Evolutionary conservation across 163 green algal species (phyloP).

Genomic region (Prototheca wickerhamii): DNA sequence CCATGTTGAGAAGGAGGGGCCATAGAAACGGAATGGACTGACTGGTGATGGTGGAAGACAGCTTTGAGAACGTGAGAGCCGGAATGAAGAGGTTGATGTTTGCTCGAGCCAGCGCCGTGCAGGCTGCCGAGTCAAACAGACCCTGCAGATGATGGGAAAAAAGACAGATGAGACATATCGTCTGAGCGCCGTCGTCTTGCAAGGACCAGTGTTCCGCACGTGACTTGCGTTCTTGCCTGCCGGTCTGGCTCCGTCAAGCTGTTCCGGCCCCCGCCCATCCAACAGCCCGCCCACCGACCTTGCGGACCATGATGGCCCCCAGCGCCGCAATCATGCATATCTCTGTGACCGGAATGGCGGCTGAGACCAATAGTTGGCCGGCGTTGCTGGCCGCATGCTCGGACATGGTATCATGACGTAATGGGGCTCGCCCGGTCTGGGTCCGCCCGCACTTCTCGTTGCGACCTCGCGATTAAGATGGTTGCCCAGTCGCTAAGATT

Average conservation of each 20-base stretch:
- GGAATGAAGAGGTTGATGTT: conserved; percentile 50
- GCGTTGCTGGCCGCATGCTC: neutral
- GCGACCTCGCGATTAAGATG: too few relatives aligned
- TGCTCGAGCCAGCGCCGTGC: conserved; percentile 29
- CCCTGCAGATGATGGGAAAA: conserved; percentile 20
- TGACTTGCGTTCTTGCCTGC: neutral
- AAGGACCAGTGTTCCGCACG: neutral
- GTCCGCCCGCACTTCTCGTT: neutral
- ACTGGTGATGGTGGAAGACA: conserved; percentile 34
- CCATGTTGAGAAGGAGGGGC: conserved; percentile 47
- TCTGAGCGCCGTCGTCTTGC: neutral
- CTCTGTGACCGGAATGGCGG: conserved; percentile 12
- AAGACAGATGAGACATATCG: neutral
- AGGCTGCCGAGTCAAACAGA: conserved; percentile 28
- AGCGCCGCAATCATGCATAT: conserved; percentile 12
- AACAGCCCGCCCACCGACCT: conserved; percentile 5
- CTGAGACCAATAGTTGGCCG: conserved; percentile 5
- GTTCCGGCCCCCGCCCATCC: too few relatives aligned
- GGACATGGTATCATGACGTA: neutral
- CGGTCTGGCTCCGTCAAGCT: neutral
- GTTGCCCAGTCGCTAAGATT: too few relatives aligned
- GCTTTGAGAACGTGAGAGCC: conserved; percentile 40
- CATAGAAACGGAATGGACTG: conserved; percentile 35
- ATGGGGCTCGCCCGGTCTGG: neutral
- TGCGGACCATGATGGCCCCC: conserved; percentile 4